Base-by-base conservation (phyloP, 1,284 basidiomycete genomes). In the Boletus sp. region DNA sequence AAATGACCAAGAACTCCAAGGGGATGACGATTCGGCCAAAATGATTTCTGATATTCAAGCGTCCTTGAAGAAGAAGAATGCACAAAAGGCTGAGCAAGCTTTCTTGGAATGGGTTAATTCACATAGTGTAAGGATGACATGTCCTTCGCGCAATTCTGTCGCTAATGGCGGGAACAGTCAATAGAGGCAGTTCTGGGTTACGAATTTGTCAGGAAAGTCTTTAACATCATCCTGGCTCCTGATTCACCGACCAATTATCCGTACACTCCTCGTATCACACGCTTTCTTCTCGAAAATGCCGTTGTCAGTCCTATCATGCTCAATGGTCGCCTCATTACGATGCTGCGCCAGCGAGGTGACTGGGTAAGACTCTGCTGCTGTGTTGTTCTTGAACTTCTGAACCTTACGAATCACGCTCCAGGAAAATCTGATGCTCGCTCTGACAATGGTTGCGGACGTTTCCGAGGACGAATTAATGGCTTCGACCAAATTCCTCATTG, bases 271-370 rank as follows among this genome's bases (percentile, higher is more conserved):
- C 65, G 80, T 48, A 72, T 83, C 32, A 66, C 80, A n/a, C 69
- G 69, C 29, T 72, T 73, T 59, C 69, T 88, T 20, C 65, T 89
- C 5, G 70, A 77, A 58, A 70, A 67, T 45, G 66, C 72, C 3
- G 69, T 75, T 4, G 75, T 87, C 14, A 80, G 74, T 47, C 71
- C 76, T 27, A 72, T 69, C 23, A 85, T 88, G 81, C 57, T 86
- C 12, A 68, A 76, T 2, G 75, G 73, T 17, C 81, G 79, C 3
- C 59, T 88, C 14, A 55, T 88, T 25, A 67, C 68, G 10, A 70
- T 69, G 5, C 62, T 89, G 32, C 67, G 72, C 36, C 60, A 70
- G 44, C 74, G 72, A 48, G 69, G 72, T 38, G 87, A 88, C 57
- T 88, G 85, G 86, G 86, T 87, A 60, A 49, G 77, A 40, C 41